phyloP scores from a whole-genome alignment of 2,329 filamentous ascomycete genomes.

The Dactylellina parvicollis region DNA sequence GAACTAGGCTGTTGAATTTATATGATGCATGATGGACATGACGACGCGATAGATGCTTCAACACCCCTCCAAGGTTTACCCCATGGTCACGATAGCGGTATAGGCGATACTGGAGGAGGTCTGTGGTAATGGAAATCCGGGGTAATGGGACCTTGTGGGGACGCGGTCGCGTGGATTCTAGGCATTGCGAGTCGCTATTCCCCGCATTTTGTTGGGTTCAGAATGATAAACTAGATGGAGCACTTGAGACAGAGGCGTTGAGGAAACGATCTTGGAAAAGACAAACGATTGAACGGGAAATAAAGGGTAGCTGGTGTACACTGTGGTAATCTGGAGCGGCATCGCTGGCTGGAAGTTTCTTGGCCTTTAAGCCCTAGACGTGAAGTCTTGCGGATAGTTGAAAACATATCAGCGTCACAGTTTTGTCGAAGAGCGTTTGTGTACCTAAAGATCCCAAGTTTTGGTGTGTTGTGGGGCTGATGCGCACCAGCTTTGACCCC shows the following conservation, averaged over 20 bases:
- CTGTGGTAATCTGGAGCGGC: no score
- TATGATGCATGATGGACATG: constrained; percentile 1
- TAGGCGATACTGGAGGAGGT: constrained; percentile 16
- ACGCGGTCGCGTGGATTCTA: background rate
- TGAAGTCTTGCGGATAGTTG: no score
- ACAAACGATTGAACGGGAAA: no score
- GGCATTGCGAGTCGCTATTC: constrained; percentile 41
- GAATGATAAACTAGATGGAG: no score
- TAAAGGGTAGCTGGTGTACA: no score
- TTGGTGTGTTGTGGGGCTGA: background rate
- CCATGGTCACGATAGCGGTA: constrained; percentile 19
- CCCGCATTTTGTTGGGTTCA: constrained; percentile 22
- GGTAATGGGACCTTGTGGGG: constrained; percentile 2
- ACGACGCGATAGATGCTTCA: background rate
- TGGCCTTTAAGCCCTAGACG: no score
- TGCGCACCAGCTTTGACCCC: background rate
- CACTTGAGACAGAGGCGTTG: background rate
- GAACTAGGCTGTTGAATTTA: constrained; percentile 8
- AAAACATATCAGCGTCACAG: no score
- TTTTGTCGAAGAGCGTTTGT: no score
- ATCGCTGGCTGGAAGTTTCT: no score
- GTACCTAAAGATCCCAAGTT: no score
- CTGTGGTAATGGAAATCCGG: constrained; percentile 6
- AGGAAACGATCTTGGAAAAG: background rate
- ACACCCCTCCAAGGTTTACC: background rate